phyloP scores from a whole-genome alignment of 805 yeast species.

The Schwanniomyces occidentalis region DNA sequence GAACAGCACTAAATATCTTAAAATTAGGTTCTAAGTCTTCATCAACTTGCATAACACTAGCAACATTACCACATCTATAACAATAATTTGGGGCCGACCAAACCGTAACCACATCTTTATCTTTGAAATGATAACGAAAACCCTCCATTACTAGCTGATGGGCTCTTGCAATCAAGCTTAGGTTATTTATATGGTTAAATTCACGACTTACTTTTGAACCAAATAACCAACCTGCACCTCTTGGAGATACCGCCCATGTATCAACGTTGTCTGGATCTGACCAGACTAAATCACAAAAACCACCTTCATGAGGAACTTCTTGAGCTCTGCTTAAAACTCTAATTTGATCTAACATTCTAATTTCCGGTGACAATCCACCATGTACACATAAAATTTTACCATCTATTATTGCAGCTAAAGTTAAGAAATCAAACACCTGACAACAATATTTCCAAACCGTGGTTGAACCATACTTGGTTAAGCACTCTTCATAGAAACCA shows the following conservation, averaged over 20 bases:
- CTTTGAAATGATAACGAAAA: constrained; percentile 92
- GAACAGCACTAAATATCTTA: constrained; percentile 93
- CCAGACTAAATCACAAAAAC: constrained; percentile 97
- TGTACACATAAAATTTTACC: constrained; percentile 94
- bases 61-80: constrained; percentile 97
- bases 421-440: constrained; percentile 91
- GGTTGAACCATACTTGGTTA: constrained; percentile 89
- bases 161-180: constrained; percentile 88
- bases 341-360: constrained; percentile 95
- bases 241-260: constrained; percentile 96
- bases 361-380: constrained; percentile 96
- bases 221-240: constrained; percentile 99
- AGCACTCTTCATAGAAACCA: constrained; percentile 95
- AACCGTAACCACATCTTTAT: constrained; percentile 94
- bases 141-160: constrained; percentile 99
- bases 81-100: constrained; percentile 99
- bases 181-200: constrained; percentile 91
- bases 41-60: constrained; percentile 95
- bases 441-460: constrained; percentile 97
- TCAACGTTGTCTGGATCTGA: constrained; percentile 97
- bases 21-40: constrained; percentile 85
- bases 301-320: constrained; percentile 99
- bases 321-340: constrained; percentile 93
- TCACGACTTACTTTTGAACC: constrained; percentile 94
- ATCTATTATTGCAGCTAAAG: constrained; percentile 94